Percentiles rank a stretch among this genome's conserved stretches.
Evolutionary conservation across 345 rosid species (phyloP).

Genomic region (Eucalyptus shirleyi): DNA sequence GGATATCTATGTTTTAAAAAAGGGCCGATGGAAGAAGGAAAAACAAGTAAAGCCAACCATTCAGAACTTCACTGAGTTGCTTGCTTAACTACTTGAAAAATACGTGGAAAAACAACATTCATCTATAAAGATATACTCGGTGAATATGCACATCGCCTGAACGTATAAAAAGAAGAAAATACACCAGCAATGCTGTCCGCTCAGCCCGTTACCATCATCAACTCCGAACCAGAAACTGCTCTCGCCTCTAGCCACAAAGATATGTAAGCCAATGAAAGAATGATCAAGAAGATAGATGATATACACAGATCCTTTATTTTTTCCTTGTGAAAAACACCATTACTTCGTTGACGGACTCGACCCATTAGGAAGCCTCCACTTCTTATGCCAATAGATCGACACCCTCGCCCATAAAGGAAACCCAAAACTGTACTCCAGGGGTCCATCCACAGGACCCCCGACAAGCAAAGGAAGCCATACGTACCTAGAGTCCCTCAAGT

Average conservation of each 20-base stretch:
- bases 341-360: not conserved
- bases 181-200: not conserved
- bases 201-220: not conserved
- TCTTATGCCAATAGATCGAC: slow-evolving; percentile 81
- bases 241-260: not conserved
- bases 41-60: not conserved
- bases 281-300: not conserved
- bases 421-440: slow-evolving; percentile 54
- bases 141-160: not conserved
- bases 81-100: not conserved
- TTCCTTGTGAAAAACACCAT: not conserved
- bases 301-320: not conserved
- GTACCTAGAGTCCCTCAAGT: slow-evolving; percentile 76
- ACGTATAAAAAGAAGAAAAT: not conserved
- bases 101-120: not conserved
- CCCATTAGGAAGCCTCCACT: slow-evolving; percentile 60
- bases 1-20: not conserved
- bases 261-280: not conserved
- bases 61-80: not conserved
- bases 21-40: not conserved
- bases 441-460: slow-evolving; percentile 65
- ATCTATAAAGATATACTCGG: not conserved
- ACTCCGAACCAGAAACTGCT: not conserved
- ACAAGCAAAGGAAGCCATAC: slow-evolving; percentile 79
- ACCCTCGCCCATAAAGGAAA: slow-evolving; percentile 77